Evolutionary conservation across 345 rosid genomes (phyloP), one percentile per base, ranked within the genome.

Genomic region (Eucalyptus erythrocorys): DNA sequence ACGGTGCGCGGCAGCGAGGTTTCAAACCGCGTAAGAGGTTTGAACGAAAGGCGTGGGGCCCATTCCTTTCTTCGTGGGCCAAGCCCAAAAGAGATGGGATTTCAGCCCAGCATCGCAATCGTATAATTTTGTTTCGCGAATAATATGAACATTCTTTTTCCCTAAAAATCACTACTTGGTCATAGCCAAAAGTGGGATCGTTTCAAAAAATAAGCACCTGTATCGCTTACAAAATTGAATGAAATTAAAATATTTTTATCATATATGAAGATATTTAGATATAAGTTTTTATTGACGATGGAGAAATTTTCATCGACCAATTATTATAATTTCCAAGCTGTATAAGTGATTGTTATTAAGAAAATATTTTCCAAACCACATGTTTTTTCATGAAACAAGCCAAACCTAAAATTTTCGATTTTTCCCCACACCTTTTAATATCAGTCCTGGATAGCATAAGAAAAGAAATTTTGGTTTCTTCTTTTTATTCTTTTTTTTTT

Each of bases 361-460:
- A 59, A 26, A 11, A 59, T 26, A 59, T 59, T 59, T 59, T 26
- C 30, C 30, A 32, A 66, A 16, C 19, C 3, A 66, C 8, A 0
- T 1, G 14, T n/a, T 64, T 64, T 66, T 32, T 8, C 6, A 0
- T 37, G 2, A 68, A 68, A 68, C 10, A 8, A 68, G 16, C 6
- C 1, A 0, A 8, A 5, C 40, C 27, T 30, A 64, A 64, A 6
- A 13, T 30, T 64, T 4, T 64, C 1, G 0, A 17, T 30, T 61
- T 61, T 59, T 64, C 8, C 9, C 6, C 0, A 8, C 37, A 68
- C 19, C 5, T 68, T 68, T 68, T 3, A 68, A 32, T 34, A 68
- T n/a, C 24, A 68, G 19, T 66, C 21, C 2, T 21, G 0, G 24
- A 9, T 6, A 71, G 43, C 81, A 19, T 19, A 4, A 8, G 13